These are phyloP conservation scores for Caloboletus firmus DNA, from an alignment of 1,284 basidiomycete genomes.

Conservation along the genomic window DNA sequence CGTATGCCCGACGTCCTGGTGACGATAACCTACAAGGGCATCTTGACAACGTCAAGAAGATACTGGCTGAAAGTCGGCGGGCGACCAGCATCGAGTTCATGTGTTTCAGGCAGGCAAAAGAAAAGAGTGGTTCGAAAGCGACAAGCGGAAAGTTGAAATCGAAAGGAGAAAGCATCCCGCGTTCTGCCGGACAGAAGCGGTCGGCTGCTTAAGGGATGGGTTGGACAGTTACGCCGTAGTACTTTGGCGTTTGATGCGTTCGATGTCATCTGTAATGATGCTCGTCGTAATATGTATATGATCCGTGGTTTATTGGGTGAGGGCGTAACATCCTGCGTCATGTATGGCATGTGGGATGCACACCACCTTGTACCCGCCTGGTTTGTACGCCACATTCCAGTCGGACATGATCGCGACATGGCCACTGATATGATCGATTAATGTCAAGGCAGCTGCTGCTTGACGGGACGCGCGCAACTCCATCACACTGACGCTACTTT, in stretches of 20 bases:
- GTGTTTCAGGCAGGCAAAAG: slow-evolving; percentile 78
- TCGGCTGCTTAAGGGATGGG: background rate
- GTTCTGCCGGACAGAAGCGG: slow-evolving; percentile 27
- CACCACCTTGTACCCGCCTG: no score
- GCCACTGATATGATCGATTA: no score
- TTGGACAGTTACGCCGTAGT: background rate
- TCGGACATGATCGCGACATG: no score
- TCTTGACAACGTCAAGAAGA: slow-evolving; percentile 89
- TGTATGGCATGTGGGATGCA: no score
- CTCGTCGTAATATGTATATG: no score
- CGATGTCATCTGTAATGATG: no score
- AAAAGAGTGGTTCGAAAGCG: slow-evolving; percentile 26
- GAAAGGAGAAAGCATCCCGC: slow-evolving; percentile 22
- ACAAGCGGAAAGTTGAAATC: slow-evolving; percentile 18
- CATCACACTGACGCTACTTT: background rate
- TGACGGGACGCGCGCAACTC: no score
- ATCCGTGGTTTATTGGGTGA: no score
- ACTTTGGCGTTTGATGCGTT: background rate
- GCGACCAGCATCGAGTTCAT: slow-evolving; percentile 94
- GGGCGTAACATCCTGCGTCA: no score
- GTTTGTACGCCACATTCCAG: no score
- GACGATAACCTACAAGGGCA: slow-evolving; percentile 85
- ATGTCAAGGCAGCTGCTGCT: background rate
- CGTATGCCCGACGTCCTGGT: slow-evolving; percentile 77
- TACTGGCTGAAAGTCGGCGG: slow-evolving; percentile 81